Evolutionary conservation across 768 basidiomycete species (phyloP).

Genomic region (Lyophyllum shimeji): DNA sequence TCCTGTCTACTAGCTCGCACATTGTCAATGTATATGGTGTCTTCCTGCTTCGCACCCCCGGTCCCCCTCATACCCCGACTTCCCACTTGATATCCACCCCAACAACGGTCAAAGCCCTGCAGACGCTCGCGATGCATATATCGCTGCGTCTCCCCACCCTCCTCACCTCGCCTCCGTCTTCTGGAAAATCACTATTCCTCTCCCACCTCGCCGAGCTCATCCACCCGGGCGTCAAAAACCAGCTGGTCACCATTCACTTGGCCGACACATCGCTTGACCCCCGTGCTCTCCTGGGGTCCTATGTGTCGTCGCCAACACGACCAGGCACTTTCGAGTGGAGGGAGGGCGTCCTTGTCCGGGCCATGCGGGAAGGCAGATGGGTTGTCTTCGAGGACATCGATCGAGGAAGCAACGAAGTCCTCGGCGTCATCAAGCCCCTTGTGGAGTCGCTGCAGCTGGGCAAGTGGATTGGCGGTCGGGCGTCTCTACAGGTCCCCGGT

Average conservation of each 20-base stretch:
- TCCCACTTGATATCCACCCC: constrained; percentile 61
- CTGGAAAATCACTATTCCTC: constrained; percentile 83
- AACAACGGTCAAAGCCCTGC: constrained; percentile 58
- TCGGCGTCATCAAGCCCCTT: constrained; percentile 84
- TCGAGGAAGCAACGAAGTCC: constrained; percentile 83
- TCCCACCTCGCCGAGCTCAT: constrained; percentile 71
- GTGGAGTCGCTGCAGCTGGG: constrained; percentile 68
- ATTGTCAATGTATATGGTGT: constrained; percentile 66
- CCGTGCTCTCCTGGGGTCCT: constrained; percentile 89
- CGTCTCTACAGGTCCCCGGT: constrained; percentile 69
- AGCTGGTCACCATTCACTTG: constrained; percentile 84
- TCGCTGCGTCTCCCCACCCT: constrained; percentile 77
- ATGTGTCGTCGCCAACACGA: constrained; percentile 79
- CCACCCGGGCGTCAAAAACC: constrained; percentile 57
- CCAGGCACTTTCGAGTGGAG: constrained; percentile 96
- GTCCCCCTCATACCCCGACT: constrained; percentile 16
- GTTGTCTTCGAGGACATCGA: constrained; percentile 93
- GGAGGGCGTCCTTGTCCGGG: constrained; percentile 88
- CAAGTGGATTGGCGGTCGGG: constrained; percentile 76
- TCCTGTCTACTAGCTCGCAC: constrained; percentile 45
- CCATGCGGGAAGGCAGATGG: constrained; percentile 91
- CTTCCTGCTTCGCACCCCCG: constrained; percentile 53
- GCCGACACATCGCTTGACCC: constrained; percentile 96
- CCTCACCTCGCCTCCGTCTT: constrained; percentile 81
- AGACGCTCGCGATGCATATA: constrained; percentile 58